phyloP scores from a whole-genome alignment of 2,329 filamentous ascomycete genomes.

The Nigrograna mackinnonii region DNA sequence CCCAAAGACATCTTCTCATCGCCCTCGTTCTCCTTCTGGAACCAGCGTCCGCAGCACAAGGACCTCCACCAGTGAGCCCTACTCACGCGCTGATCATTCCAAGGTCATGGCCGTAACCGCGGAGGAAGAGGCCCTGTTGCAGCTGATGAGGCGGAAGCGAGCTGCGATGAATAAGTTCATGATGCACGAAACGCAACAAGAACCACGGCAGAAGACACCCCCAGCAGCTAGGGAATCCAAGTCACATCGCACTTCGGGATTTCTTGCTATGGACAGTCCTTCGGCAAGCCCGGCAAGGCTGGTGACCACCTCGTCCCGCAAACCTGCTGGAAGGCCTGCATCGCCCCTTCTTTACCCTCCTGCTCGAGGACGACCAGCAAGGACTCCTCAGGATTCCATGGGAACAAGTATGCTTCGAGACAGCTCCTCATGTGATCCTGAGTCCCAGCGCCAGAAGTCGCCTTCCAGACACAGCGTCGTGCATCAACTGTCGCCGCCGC shows the following conservation, averaged over 20 bases:
- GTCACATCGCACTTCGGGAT: constrained; percentile 26
- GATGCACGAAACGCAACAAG: too few species aligned
- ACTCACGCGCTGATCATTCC: constrained; percentile 26
- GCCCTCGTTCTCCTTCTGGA: constrained; percentile 25
- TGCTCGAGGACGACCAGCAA: constrained; percentile 26
- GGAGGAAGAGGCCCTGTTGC: constrained; percentile 53
- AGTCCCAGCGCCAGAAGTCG: constrained; percentile 13
- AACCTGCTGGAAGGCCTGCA: constrained; percentile 19
- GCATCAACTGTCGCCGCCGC: constrained; percentile 24
- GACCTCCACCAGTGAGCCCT: constrained; percentile 38
- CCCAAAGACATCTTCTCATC: constrained; percentile 28
- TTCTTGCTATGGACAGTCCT: constrained; percentile 26
- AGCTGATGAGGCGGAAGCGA: constrained; percentile 54
- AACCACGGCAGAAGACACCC: constrained; percentile 20
- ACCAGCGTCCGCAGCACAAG: constrained; percentile 32
- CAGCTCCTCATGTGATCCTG: constrained; percentile 30
- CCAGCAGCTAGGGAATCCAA: constrained; percentile 14
- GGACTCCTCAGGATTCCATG: constrained; percentile 16
- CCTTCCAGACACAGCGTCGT: constrained; percentile 16
- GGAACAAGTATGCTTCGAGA: constrained; percentile 27
- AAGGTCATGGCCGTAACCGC: constrained; percentile 53
- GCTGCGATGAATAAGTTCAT: constrained; percentile 51
- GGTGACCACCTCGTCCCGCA: constrained; percentile 14
- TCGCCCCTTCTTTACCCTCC: constrained; percentile 19
- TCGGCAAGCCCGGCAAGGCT: constrained; percentile 20